These are phyloP conservation scores for Scortechinia acanthostroma DNA, from an alignment of 2,329 filamentous ascomycete species.

Conservation along the genomic window DNA sequence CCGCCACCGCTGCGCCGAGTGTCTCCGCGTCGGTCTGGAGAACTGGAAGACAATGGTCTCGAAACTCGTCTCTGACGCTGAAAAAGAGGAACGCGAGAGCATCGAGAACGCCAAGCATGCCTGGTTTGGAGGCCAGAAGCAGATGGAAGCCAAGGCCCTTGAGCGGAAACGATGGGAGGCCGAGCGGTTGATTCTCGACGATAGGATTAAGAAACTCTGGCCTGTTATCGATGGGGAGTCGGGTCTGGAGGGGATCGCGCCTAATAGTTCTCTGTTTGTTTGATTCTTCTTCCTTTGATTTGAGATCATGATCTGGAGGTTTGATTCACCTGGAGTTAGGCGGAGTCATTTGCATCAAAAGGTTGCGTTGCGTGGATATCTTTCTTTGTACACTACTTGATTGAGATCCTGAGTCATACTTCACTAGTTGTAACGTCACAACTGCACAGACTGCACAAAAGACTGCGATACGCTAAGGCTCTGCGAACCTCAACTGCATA, in stretches of 20 bases:
- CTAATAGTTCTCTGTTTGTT: not conserved
- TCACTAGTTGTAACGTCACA: too few relatives aligned
- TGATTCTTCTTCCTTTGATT: not conserved
- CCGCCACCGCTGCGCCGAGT: constrained; percentile 34
- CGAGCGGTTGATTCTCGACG: constrained; percentile 43
- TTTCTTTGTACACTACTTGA: too few relatives aligned
- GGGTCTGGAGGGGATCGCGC: not conserved
- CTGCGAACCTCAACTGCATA: too few relatives aligned
- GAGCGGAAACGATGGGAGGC: constrained; percentile 42
- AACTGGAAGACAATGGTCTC: constrained; percentile 82
- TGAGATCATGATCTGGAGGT: too few relatives aligned
- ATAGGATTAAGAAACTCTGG: constrained; percentile 31
- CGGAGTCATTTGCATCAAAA: too few relatives aligned
- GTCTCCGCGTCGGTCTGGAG: constrained; percentile 66
- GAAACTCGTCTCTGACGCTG: constrained; percentile 47
- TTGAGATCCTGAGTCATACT: too few relatives aligned
- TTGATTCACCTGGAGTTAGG: too few relatives aligned
- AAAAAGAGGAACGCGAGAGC: constrained; percentile 14
- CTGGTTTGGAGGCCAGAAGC: constrained; percentile 32
- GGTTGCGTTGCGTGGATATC: too few relatives aligned
- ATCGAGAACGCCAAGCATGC: not conserved
- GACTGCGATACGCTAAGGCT: too few relatives aligned
- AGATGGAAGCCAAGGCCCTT: constrained; percentile 16
- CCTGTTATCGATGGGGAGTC: not conserved
- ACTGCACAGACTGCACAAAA: too few relatives aligned